Base-by-base conservation (phyloP, 1,139 yeast species). In the Hansenula sp. region DNA sequence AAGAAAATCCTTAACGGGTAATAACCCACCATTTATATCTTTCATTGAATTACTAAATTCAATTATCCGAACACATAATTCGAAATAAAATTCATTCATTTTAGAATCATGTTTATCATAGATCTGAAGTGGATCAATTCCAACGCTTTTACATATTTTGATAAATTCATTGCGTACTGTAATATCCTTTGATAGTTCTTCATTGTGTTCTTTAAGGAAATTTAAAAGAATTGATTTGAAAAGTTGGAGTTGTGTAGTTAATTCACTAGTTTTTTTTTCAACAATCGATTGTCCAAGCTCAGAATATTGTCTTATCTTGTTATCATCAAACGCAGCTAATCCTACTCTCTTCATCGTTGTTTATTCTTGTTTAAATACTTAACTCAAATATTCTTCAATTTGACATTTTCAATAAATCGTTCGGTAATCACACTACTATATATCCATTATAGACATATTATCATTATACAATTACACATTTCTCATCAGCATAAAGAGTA, bases 151-250 rank as follows among this genome's bases (percentile, higher is more conserved):
- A 29, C 56, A 52, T 1, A 48, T 47, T 18, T 39, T 33, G 24
- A 51, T 44, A 31, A 51, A 44, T 28, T 52, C 48, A 25, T 42
- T 38, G 3, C 54, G 39, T 2, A 50, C 14, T 6, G 40, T 29
- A 3, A 44, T 20, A 32, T 51, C 46, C 3, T 43, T 25, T 2
- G 45, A 38, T 5, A 50, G 39, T 16, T 48, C 50, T 14, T 48
- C 41, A 26, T 43, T 42, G 28, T 51, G 53, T 21, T 48, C 50
- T n/a, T 46, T 38, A 1, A 51, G 37, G 42, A 49, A 52, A 32
- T 50, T 50, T 18, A 51, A 37, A 3, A 51, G 33, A 26, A 52
- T 48, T n/a, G 53, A 49, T 31, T 51, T 50, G 41, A 52, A 52
- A 6, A 51, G 40, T 5, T 44, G 32, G 2, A 52, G 31, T 21